Conservation (phyloP, 2,329 filamentous ascomycete species). For the Salinomyces thailandicus region DNA sequence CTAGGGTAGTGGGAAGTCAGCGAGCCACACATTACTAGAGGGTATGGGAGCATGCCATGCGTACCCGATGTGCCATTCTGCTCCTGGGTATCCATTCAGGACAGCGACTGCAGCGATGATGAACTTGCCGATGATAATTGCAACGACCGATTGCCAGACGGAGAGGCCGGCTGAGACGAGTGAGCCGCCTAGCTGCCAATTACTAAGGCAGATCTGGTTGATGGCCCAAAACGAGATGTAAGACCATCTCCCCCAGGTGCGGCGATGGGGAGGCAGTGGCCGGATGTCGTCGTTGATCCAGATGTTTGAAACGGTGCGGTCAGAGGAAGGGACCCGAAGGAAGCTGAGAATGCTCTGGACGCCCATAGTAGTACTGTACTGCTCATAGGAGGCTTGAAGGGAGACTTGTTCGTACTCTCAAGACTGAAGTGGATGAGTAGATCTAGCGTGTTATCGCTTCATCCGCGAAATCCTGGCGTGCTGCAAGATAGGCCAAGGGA, state of each 20-base stretch:
- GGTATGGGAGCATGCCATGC: no score
- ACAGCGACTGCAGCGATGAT: conserved; percentile 51
- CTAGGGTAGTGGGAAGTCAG: no score
- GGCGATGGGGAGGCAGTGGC: conserved; percentile 30
- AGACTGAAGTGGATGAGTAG: no score
- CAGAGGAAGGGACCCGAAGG: conserved; percentile 15
- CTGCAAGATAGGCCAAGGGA: no score
- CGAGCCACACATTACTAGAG: no score
- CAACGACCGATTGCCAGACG: conserved; percentile 33
- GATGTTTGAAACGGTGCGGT: conserved; percentile 20
- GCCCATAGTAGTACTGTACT: no score
- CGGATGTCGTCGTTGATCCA: conserved; percentile 34
- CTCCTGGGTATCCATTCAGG: conserved; percentile 39
- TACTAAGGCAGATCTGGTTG: conserved; percentile 24
- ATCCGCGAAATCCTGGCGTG: no score
- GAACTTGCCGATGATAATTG: conserved; percentile 34
- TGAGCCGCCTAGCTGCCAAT: conserved; percentile 29
- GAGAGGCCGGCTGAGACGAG: conserved; percentile 30
- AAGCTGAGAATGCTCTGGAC: conserved; percentile 7
- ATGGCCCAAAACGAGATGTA: conserved; percentile 34
- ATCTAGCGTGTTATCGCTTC: no score
- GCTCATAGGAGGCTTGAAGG: no score
- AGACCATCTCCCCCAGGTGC: conserved; percentile 29
- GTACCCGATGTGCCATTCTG: conserved; percentile 8
- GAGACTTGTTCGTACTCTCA: no score